These are phyloP conservation scores for Coniferiporia weirii DNA, from an alignment of 1,284 basidiomycete species.

Conservation along the genomic window DNA sequence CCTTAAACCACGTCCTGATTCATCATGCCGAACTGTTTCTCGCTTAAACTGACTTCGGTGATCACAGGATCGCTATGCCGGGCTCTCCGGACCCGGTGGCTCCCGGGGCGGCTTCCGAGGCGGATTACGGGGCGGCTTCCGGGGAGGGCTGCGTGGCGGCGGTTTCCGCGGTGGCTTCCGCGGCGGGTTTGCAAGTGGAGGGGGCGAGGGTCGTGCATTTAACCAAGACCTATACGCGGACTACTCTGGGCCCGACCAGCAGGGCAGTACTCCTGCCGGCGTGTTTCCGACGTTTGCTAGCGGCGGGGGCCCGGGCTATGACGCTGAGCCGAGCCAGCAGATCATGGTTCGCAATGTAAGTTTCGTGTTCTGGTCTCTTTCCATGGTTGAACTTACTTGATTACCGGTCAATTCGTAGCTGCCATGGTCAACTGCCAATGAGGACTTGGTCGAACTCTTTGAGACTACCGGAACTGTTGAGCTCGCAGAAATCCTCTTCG, in stretches of 20 bases:
- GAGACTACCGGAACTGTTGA: conserved; percentile 96
- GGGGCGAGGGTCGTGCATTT: conserved; percentile 62
- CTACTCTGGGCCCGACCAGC: conserved; percentile 74
- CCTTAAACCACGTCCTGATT: not conserved
- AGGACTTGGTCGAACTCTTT: conserved; percentile 96
- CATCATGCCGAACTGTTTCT: conserved; percentile 2
- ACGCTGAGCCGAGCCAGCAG: conserved; percentile 86
- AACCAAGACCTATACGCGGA: conserved; percentile 77
- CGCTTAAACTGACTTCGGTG: not conserved
- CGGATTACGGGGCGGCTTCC: conserved; percentile 47
- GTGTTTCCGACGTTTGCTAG: conserved; percentile 34
- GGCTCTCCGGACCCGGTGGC: conserved; percentile 61
- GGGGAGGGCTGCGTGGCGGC: conserved; percentile 55
- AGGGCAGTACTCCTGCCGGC: conserved; percentile 27
- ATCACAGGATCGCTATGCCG: conserved; percentile 80
- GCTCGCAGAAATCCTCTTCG: conserved; percentile 90
- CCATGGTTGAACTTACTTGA: conserved; percentile 9
- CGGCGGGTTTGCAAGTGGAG: conserved; percentile 48
- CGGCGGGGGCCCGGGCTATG: conserved; percentile 29
- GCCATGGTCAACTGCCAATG: conserved; percentile 98
- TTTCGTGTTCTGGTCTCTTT: conserved; percentile 21
- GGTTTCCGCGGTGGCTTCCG: conserved; percentile 40
- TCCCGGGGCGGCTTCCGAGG: conserved; percentile 61
- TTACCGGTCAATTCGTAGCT: conserved; percentile 45
- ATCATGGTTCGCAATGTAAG: conserved; percentile 96